Conservation (phyloP, 495 filamentous ascomycete species). For the Apiosordaria backusii region DNA sequence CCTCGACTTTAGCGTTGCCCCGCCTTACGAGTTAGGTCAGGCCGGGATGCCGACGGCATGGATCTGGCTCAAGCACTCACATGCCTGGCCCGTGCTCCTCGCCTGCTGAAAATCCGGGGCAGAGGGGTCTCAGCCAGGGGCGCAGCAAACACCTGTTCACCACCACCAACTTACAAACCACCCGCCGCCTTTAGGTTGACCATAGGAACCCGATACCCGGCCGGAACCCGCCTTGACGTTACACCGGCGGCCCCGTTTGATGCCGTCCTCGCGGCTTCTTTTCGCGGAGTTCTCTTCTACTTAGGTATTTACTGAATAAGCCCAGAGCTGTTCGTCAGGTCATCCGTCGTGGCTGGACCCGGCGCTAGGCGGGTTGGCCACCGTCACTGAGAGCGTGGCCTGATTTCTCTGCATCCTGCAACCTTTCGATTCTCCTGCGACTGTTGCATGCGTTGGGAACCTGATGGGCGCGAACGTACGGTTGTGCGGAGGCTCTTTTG, state of each 20-base stretch:
- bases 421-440: background rate
- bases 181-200: background rate
- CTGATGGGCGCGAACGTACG: background rate
- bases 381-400: conserved; percentile 9
- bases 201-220: conserved; percentile 1
- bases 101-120: conserved; percentile 5
- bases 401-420: conserved; percentile 15
- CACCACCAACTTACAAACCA: background rate
- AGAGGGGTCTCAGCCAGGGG: background rate
- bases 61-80: background rate
- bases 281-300: background rate
- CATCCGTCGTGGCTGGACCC: conserved; percentile 3
- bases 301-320: too few species aligned
- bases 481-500: background rate
- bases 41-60: background rate
- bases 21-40: background rate
- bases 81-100: background rate
- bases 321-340: background rate
- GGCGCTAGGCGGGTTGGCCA: conserved; percentile 13
- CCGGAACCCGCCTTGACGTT: conserved; percentile 2
- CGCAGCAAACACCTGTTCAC: background rate
- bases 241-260: conserved; percentile 1
- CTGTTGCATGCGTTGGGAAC: conserved; percentile 4
- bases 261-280: background rate
- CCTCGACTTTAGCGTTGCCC: background rate